A percentile compares a stretch with the other conserved stretches of the same genome.
Evolutionary conservation across 345 rosid species (phyloP).

Genomic region (Brassica juncea): DNA sequence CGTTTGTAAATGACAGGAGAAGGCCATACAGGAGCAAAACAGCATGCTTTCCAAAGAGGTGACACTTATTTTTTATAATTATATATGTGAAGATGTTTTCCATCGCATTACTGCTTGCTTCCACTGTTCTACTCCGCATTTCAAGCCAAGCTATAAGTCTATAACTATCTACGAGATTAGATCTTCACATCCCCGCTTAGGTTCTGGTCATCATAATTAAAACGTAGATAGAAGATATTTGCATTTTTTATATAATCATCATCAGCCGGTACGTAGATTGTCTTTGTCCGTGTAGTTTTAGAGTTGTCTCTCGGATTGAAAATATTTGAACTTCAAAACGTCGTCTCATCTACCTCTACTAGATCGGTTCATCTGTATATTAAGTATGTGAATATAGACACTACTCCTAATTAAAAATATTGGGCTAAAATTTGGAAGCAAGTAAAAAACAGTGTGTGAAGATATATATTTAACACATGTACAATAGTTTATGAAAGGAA

Average conservation of each 20-base stretch:
- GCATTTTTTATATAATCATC: constrained; percentile 2
- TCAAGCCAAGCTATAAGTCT: constrained; percentile 25
- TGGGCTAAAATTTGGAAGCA: not conserved
- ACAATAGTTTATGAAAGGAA: not conserved
- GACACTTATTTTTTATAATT: constrained; percentile 12
- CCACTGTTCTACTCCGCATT: constrained; percentile 26
- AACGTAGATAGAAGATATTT: not conserved
- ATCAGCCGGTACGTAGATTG: constrained; percentile 16
- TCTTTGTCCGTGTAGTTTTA: constrained; percentile 36
- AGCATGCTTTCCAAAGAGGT: constrained; percentile 73
- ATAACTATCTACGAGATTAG: not conserved
- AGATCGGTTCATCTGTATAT: constrained; percentile 5
- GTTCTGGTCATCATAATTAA: constrained; percentile 4
- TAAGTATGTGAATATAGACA: not conserved
- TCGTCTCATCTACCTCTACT: constrained; percentile 13
- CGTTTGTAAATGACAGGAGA: constrained; percentile 56
- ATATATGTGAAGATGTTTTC: constrained; percentile 7
- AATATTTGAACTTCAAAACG: constrained; percentile 4
- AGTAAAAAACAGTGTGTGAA: not conserved
- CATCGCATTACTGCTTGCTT: constrained; percentile 27
- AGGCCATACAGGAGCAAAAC: constrained; percentile 65
- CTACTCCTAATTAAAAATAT: not conserved
- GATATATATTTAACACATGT: not conserved
- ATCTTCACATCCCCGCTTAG: constrained; percentile 20
- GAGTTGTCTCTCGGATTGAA: constrained; percentile 34